Evolutionary conservation across 1,284 basidiomycete species (phyloP).

Genomic region (Uromyces viciae-fabae): DNA sequence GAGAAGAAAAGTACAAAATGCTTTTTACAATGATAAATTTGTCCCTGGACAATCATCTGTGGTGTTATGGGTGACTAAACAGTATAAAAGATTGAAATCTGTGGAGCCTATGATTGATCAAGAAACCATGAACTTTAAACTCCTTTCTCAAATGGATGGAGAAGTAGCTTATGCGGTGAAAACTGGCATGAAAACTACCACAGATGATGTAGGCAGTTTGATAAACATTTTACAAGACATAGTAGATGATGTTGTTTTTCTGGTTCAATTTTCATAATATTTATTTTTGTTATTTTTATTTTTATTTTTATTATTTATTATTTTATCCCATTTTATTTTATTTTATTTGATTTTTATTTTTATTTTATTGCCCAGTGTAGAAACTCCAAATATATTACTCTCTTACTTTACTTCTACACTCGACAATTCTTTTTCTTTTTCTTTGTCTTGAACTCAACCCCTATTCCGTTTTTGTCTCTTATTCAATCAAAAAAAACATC

Average conservation of each 20-base stretch:
- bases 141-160: not conserved
- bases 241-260: not conserved
- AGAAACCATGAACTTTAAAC: not conserved
- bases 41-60: not conserved
- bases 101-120: not conserved
- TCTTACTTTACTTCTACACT: too few species aligned
- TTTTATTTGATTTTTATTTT: too few species aligned
- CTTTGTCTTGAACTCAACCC: too few species aligned
- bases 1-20: not conserved
- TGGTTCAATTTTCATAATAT: too few species aligned
- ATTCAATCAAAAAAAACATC: too few species aligned
- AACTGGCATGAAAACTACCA: not conserved
- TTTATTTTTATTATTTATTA: too few species aligned
- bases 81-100: not conserved
- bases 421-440: too few species aligned
- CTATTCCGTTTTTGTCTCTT: too few species aligned
- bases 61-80: not conserved
- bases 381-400: too few species aligned
- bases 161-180: not conserved
- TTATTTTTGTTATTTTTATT: too few species aligned
- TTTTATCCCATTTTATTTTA: too few species aligned
- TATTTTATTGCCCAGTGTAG: too few species aligned
- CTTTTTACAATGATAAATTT: not conserved
- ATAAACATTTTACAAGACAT: not conserved
- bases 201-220: not conserved